Evolutionary conservation across 2,329 filamentous ascomycete genomes (phyloP).

Genomic region (Colletotrichum cereale): DNA sequence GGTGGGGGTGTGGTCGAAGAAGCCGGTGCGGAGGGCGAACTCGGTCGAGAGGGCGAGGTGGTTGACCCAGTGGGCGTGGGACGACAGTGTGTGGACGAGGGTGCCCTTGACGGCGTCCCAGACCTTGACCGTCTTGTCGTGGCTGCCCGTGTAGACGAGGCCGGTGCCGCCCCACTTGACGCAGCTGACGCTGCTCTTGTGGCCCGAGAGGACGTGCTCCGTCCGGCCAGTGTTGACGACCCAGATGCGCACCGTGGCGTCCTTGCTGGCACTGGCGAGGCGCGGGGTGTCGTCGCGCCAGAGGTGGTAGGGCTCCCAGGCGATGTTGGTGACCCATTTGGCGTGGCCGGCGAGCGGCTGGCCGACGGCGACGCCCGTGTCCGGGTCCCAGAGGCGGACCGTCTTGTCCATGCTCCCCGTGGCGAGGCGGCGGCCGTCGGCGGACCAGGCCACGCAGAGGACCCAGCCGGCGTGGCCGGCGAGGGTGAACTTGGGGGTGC

Average conservation of each 20-base stretch:
- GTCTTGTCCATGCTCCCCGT: slow-evolving; percentile 95
- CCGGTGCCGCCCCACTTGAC: slow-evolving; percentile 96
- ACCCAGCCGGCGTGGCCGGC: slow-evolving; percentile 94
- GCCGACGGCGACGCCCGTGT: slow-evolving; percentile 80
- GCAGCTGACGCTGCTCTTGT: slow-evolving; percentile 90
- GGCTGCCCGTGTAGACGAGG: slow-evolving; percentile 84
- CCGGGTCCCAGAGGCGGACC: slow-evolving; percentile 89
- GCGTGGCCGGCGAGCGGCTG: slow-evolving; percentile 82
- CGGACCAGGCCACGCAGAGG: slow-evolving; percentile 86
- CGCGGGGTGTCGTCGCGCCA: slow-evolving; percentile 81
- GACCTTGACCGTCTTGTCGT: slow-evolving; percentile 92
- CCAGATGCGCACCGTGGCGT: slow-evolving; percentile 90
- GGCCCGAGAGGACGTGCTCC: slow-evolving; percentile 86
- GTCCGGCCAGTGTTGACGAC: slow-evolving; percentile 81
- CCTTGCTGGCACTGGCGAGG: slow-evolving; percentile 89
- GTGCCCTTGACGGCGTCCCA: slow-evolving; percentile 88
- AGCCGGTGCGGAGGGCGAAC: slow-evolving; percentile 87
- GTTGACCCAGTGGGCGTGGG: slow-evolving; percentile 96
- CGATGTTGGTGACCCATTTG: slow-evolving; percentile 84
- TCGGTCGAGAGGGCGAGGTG: slow-evolving; percentile 94
- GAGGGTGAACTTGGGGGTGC: slow-evolving; percentile 87
- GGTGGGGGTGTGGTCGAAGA: slow-evolving; percentile 82
- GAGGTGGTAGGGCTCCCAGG: slow-evolving; percentile 94
- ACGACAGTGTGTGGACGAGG: slow-evolving; percentile 80
- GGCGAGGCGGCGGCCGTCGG: slow-evolving; percentile 83